Percentiles rank a stretch among this genome's conserved stretches.
Evolutionary conservation across 2,329 filamentous ascomycete genomes (phyloP).

Genomic region (Chaetothyriales sp.): DNA sequence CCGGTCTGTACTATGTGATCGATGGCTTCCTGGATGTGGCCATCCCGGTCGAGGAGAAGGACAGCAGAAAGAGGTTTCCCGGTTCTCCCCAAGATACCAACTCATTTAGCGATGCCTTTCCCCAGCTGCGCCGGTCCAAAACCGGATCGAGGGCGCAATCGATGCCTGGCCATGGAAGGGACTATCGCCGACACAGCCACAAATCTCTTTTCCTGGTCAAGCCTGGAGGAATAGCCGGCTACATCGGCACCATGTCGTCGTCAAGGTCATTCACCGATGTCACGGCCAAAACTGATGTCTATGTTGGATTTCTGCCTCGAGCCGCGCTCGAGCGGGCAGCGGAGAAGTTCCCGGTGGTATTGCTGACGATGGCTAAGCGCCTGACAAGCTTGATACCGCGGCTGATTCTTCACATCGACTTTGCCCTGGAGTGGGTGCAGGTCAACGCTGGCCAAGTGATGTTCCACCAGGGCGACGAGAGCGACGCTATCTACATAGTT

Average conservation of each 20-base stretch:
- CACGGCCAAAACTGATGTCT: slow-evolving; percentile 93
- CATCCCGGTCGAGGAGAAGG: slow-evolving; percentile 55
- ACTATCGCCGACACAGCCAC: slow-evolving; percentile 34
- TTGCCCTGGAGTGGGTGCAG: slow-evolving; percentile 95
- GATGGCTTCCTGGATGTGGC: slow-evolving; percentile 94
- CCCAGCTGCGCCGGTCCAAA: slow-evolving; percentile 30
- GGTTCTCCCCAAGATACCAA: background rate
- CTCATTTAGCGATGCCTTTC: slow-evolving; percentile 22
- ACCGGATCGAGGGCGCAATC: slow-evolving; percentile 27
- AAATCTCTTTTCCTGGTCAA: slow-evolving; percentile 80
- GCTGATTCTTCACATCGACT: slow-evolving; percentile 90
- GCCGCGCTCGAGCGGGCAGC: slow-evolving; percentile 78
- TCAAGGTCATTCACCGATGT: slow-evolving; percentile 95
- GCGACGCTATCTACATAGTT: slow-evolving; percentile 95
- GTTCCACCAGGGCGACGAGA: slow-evolving; percentile 85
- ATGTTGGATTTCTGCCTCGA: slow-evolving; percentile 84
- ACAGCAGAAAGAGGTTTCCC: slow-evolving; percentile 6
- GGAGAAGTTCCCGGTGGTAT: slow-evolving; percentile 77
- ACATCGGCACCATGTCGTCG: slow-evolving; percentile 84
- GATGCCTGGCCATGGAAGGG: slow-evolving; percentile 17
- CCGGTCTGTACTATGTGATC: slow-evolving; percentile 91
- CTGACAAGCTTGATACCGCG: slow-evolving; percentile 78
- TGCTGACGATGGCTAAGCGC: slow-evolving; percentile 91
- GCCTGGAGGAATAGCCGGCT: slow-evolving; percentile 83
- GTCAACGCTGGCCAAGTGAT: slow-evolving; percentile 90